A percentile compares a stretch with the other conserved stretches of the same genome.
These are phyloP conservation scores for Pogostemon cablin DNA, from an alignment of 257 asterid genomes.

Conservation along the genomic window DNA sequence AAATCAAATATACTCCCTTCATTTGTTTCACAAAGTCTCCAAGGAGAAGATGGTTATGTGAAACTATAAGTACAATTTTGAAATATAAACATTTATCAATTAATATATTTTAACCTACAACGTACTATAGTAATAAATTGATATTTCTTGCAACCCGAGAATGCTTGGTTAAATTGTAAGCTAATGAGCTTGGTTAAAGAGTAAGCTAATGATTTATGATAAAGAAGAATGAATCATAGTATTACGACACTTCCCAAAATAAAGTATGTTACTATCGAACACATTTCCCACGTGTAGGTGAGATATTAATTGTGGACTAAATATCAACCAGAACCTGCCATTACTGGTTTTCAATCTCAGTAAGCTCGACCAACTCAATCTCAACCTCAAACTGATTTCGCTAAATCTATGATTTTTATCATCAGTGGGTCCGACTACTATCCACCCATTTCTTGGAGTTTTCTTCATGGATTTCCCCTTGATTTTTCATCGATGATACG, in stretches of 20 bases:
- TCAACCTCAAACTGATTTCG: conserved; percentile 35
- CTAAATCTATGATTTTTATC: conserved; percentile 15
- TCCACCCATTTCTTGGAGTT: conserved; percentile 26
- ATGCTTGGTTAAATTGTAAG: too few relatives aligned
- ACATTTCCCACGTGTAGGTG: conserved; percentile 26
- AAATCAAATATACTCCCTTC: neutral
- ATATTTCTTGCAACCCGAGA: too few relatives aligned
- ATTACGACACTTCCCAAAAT: too few relatives aligned
- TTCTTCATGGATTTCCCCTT: conserved; percentile 24
- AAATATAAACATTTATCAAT: too few relatives aligned
- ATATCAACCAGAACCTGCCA: neutral
- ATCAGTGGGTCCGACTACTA: conserved; percentile 33
- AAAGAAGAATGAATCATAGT: too few relatives aligned
- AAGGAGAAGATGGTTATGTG: too few relatives aligned
- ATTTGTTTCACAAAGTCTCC: too few relatives aligned
- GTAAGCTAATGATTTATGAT: too few relatives aligned
- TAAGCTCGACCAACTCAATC: conserved; percentile 22
- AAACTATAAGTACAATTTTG: too few relatives aligned
- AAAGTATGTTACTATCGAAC: neutral
- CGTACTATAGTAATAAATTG: too few relatives aligned
- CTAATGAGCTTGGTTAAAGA: too few relatives aligned
- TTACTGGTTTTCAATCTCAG: conserved; percentile 22
- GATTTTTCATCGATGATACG: conserved; percentile 17
- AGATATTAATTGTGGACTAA: conserved; percentile 2
- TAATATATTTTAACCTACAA: too few relatives aligned